A percentile compares a stretch with the other conserved stretches of the same genome.
phyloP scores from a whole-genome alignment of 1,284 basidiomycete genomes.

The Anthracocystis walkeri region DNA sequence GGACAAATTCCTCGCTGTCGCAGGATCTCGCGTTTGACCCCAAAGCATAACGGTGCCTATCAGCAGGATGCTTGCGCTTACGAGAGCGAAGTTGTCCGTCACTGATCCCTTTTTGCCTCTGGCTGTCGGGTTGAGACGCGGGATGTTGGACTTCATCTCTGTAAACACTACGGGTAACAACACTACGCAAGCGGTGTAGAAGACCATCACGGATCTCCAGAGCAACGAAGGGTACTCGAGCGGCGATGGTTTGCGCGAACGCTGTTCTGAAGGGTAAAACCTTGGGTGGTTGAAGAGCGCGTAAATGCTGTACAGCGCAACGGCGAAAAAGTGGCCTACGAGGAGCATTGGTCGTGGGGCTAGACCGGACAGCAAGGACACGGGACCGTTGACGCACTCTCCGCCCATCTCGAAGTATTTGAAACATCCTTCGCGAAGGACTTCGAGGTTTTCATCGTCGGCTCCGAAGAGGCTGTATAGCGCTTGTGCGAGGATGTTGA shows the following conservation, averaged over 20 bases:
- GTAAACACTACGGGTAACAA: slow-evolving; percentile 67
- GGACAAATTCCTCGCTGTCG: slow-evolving; percentile 31
- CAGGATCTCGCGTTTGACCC: slow-evolving; percentile 40
- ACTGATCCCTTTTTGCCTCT: slow-evolving; percentile 8
- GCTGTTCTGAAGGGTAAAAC: slow-evolving; percentile 22
- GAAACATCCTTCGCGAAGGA: slow-evolving; percentile 92
- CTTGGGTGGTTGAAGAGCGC: slow-evolving; percentile 77
- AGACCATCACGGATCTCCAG: slow-evolving; percentile 55
- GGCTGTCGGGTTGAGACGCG: slow-evolving; percentile 12
- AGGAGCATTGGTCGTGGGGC: slow-evolving; percentile 82
- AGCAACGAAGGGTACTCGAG: slow-evolving; percentile 58
- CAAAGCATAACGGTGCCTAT: slow-evolving; percentile 45
- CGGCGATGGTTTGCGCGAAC: slow-evolving; percentile 24
- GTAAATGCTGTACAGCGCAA: slow-evolving; percentile 93
- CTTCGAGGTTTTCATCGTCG: slow-evolving; percentile 78
- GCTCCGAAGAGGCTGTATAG: slow-evolving; percentile 68
- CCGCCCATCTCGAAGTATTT: slow-evolving; percentile 96
- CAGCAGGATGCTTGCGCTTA: slow-evolving; percentile 36
- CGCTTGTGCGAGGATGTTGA: slow-evolving; percentile 68
- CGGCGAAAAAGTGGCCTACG: slow-evolving; percentile 91
- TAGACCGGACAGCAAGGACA: slow-evolving; percentile 72
- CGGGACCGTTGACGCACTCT: slow-evolving; percentile 87
- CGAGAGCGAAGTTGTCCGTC: slow-evolving; percentile 44
- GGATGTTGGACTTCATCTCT: slow-evolving; percentile 61
- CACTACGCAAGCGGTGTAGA: slow-evolving; percentile 67